Evolutionary conservation across 2,329 filamentous ascomycete genomes (phyloP).

Genomic region (Hypoxylon sp.): DNA sequence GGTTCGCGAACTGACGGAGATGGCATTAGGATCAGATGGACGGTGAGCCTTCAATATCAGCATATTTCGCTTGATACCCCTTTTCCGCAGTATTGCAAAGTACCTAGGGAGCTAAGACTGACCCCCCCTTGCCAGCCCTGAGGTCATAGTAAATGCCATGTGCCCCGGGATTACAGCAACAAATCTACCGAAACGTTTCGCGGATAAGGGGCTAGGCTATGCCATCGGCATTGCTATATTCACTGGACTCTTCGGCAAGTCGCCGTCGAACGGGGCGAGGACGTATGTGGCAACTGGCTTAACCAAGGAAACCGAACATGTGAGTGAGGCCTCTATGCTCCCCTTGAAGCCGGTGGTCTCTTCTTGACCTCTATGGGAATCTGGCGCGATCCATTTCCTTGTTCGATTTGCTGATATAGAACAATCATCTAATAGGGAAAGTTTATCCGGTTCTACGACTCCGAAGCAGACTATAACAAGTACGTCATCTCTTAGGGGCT

Average conservation of each 20-base stretch:
- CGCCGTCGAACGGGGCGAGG: conserved; percentile 49
- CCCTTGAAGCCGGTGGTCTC: neutral
- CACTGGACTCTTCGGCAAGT: conserved; percentile 44
- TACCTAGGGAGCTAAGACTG: conserved; percentile 2
- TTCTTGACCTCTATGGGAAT: neutral
- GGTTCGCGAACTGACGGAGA: conserved; percentile 43
- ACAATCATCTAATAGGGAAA: conserved; percentile 40
- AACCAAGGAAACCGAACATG: conserved; percentile 48
- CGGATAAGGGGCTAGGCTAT: conserved; percentile 24
- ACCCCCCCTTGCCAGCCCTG: conserved; percentile 37
- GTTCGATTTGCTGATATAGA: conserved; percentile 15
- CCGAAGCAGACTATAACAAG: conserved; percentile 43
- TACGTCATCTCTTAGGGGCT: conserved; percentile 24
- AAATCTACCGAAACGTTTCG: conserved; percentile 39
- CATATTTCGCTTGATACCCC: neutral
- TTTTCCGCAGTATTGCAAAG: neutral
- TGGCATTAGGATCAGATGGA: conserved; percentile 44
- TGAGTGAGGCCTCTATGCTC: conserved; percentile 29
- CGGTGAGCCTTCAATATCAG: conserved; percentile 36
- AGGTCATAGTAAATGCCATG: conserved; percentile 51
- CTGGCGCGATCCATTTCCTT: neutral
- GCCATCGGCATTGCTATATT: conserved; percentile 33
- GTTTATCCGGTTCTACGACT: conserved; percentile 49
- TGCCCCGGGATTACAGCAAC: conserved; percentile 51
- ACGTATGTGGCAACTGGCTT: conserved; percentile 44